Evolutionary conservation across 1,284 basidiomycete genomes (phyloP).

Genomic region (Boletus semigastroideus): DNA sequence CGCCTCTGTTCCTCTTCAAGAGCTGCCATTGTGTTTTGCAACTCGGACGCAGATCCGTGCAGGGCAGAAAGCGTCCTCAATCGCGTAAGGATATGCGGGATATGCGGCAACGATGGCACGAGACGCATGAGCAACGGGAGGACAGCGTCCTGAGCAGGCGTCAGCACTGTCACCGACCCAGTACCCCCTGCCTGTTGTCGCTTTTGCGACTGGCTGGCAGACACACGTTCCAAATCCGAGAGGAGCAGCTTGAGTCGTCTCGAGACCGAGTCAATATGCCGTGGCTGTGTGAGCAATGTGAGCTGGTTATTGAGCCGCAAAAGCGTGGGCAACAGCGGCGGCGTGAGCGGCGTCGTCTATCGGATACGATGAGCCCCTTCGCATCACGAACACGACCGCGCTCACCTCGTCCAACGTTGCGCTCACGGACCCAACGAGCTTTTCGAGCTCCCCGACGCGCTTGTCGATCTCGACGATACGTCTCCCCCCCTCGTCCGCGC

Average conservation of each 20-base stretch:
- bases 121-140: slow-evolving; percentile 81
- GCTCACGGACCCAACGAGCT: slow-evolving; percentile 72
- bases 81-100: slow-evolving; percentile 88
- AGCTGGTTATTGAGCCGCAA: slow-evolving; percentile 84
- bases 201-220: slow-evolving; percentile 36
- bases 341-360: slow-evolving; percentile 56
- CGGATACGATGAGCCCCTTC: neutral
- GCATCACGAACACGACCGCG: neutral
- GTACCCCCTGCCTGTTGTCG: slow-evolving; percentile 43
- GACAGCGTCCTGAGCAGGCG: slow-evolving; percentile 61
- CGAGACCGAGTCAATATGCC: slow-evolving; percentile 96
- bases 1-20: slow-evolving; percentile 73
- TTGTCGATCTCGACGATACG: slow-evolving; percentile 71
- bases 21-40: slow-evolving; percentile 68
- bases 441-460: slow-evolving; percentile 79
- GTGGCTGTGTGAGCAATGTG: slow-evolving; percentile 88
- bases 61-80: slow-evolving; percentile 81
- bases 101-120: slow-evolving; percentile 84
- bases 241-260: slow-evolving; percentile 90
- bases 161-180: slow-evolving; percentile 39
- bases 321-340: slow-evolving; percentile 81
- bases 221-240: slow-evolving; percentile 88
- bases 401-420: slow-evolving; percentile 71
- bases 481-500: slow-evolving; percentile 19
- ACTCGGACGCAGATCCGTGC: slow-evolving; percentile 80